Evolutionary conservation across 2,329 filamentous ascomycete species (phyloP).

Genomic region (Coniochaeta sp.): DNA sequence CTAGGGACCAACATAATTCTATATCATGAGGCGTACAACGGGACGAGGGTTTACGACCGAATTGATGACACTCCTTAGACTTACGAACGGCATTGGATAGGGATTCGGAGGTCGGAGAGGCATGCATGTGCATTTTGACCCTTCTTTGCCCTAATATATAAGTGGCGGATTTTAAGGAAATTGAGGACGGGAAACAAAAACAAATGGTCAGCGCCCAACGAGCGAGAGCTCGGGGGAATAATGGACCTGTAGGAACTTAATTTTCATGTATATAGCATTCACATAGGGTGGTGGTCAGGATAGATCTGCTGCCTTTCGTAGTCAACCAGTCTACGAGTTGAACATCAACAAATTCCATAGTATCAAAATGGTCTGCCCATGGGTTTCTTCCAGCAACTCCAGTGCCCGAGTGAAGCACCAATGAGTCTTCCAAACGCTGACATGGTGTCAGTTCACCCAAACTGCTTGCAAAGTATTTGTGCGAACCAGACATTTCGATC

Average conservation of each 20-base stretch:
- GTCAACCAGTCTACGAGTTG: background rate
- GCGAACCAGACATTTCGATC: background rate
- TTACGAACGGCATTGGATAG: background rate
- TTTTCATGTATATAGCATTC: background rate
- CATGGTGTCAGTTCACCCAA: background rate
- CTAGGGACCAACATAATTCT: background rate
- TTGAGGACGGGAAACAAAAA: background rate
- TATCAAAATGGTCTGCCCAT: background rate
- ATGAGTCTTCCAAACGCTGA: background rate
- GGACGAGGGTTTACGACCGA: constrained; percentile 1
- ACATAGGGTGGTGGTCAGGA: background rate
- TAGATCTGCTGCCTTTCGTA: background rate
- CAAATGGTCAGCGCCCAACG: background rate
- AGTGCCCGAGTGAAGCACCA: too few species aligned
- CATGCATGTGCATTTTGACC: background rate
- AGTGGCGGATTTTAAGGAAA: background rate
- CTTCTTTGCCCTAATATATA: background rate
- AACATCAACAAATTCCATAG: background rate
- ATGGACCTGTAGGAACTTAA: background rate
- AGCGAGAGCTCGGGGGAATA: background rate
- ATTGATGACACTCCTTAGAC: constrained; percentile 2
- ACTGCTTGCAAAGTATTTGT: background rate
- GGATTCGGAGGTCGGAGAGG: background rate
- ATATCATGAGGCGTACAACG: background rate
- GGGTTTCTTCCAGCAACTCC: too few species aligned